Evolutionary conservation across 495 filamentous ascomycete genomes (phyloP), one percentile per base, ranked within the genome.

Genomic region (Tuber umbilicatum): DNA sequence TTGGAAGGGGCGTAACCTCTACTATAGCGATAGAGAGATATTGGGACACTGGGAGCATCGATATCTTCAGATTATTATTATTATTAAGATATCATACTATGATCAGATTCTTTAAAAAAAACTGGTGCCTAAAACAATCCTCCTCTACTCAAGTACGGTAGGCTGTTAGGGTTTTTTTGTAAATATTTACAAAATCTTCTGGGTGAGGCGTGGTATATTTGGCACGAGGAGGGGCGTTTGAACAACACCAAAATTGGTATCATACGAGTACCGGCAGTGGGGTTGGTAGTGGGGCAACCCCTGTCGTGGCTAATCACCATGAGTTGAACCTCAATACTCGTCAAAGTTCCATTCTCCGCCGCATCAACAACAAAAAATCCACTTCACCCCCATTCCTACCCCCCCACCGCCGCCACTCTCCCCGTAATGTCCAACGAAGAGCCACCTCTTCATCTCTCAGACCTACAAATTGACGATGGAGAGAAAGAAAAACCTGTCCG

Each of bases 361-460:
- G 31, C 40, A 73, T n/a, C 71, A 69, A 71, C 72, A 21, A 67
- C 69, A 38, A 69, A 40, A 5, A 64, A 47, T 23, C 27, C 72
- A 1, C 47, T n/a, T 38, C 6, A 45, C 73, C 47, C 73, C 73
- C n/a, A n/a, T n/a, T n/a, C 39, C 39, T 7, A 5, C 39, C 39
- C 35, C 35, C 76, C 69, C 73, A 40, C 76, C 78, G 12, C 80
- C 78, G 60, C 75, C 79, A 16, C 78, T 37, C 39, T 69, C 71
- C 60, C 68, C 70, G 73, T 35, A 67, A 78, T 71, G 68, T 71
- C 79, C 73, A n/a, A 73, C 74, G 81, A 80, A 87, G 69, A 89
- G 83, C 75, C 84, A 84, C 37, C 84, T 87, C 23, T 83, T 82
- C 84, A 86, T 81, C 84, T 88, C 85, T 82, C 80, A 69, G 87